Conservation (phyloP, 2,329 filamentous ascomycete genomes). For the Ilyonectria destructans region DNA sequence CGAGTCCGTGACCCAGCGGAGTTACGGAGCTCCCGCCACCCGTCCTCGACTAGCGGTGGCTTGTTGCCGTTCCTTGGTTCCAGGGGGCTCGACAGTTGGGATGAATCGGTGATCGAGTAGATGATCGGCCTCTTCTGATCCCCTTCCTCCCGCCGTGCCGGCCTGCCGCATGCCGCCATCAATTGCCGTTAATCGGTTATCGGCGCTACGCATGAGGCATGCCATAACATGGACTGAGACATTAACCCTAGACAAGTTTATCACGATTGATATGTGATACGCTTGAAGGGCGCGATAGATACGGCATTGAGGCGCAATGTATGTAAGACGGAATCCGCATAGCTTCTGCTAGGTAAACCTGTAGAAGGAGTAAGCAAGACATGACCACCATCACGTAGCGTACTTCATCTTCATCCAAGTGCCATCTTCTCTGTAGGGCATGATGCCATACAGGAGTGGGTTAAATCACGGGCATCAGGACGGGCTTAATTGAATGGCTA, state of each 20-base stretch:
- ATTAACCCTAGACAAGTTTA: not conserved
- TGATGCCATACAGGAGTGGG: not conserved
- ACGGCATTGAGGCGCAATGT: not conserved
- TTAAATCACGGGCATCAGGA: not conserved
- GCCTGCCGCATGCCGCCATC: not conserved
- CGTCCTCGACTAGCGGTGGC: not conserved
- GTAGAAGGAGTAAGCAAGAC: not conserved
- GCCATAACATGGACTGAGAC: not conserved
- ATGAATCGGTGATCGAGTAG: not conserved
- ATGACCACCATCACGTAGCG: not conserved
- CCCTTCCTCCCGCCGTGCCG: not conserved
- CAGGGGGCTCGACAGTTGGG: not conserved
- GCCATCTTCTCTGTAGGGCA: not conserved
- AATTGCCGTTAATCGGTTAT: not conserved
- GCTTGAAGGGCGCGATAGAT: too few relatives aligned
- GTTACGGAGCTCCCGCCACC: conserved; percentile 26
- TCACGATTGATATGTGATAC: not conserved
- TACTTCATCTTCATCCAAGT: not conserved
- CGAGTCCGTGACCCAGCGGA: conserved; percentile 29
- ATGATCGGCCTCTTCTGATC: not conserved
- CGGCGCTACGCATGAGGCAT: not conserved
- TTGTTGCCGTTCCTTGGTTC: not conserved
- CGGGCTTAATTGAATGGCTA: not conserved
- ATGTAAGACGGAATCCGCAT: not conserved
- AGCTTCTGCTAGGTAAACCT: not conserved